A percentile compares a stretch with the other conserved stretches of the same genome.
These are phyloP conservation scores for Teunomyces kruisii DNA, from an alignment of 805 yeast genomes.

Conservation along the genomic window DNA sequence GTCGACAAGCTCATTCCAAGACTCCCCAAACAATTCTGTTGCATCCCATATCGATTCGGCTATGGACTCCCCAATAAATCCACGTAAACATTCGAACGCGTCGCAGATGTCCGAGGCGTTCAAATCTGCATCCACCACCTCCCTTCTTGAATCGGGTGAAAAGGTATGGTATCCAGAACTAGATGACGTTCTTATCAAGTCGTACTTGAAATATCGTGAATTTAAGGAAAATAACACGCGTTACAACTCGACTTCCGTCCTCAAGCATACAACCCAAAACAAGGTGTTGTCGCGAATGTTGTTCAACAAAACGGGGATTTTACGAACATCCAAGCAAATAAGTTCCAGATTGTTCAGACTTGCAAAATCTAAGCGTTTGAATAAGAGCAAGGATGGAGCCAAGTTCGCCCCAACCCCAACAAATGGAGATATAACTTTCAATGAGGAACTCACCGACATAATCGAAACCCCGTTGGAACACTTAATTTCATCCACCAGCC, in stretches of 20 bases:
- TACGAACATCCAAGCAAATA: constrained; percentile 39
- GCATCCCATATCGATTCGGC: constrained; percentile 36
- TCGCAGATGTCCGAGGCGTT: background rate
- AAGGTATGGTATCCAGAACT: constrained; percentile 37
- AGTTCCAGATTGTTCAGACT: constrained; percentile 28
- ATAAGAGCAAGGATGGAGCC: constrained; percentile 11
- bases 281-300: constrained; percentile 42
- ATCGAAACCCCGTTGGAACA: constrained; percentile 29
- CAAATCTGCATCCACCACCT: constrained; percentile 2
- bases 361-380: constrained; percentile 23
- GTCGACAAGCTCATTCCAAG: constrained; percentile 10
- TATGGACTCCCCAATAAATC: constrained; percentile 25
- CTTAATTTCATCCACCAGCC: constrained; percentile 12
- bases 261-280: constrained; percentile 36
- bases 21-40: constrained; percentile 35
- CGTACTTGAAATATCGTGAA: constrained; percentile 33
- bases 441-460: constrained; percentile 24
- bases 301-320: constrained; percentile 33
- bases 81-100: constrained; percentile 6
- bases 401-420: background rate
- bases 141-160: constrained; percentile 7
- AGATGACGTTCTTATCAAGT: constrained; percentile 35
- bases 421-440: constrained; percentile 5
- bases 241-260: constrained; percentile 18
- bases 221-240: constrained; percentile 26